phyloP scores from a whole-genome alignment of 1,139 yeast genomes.

The Blastobotrys proliferans region DNA sequence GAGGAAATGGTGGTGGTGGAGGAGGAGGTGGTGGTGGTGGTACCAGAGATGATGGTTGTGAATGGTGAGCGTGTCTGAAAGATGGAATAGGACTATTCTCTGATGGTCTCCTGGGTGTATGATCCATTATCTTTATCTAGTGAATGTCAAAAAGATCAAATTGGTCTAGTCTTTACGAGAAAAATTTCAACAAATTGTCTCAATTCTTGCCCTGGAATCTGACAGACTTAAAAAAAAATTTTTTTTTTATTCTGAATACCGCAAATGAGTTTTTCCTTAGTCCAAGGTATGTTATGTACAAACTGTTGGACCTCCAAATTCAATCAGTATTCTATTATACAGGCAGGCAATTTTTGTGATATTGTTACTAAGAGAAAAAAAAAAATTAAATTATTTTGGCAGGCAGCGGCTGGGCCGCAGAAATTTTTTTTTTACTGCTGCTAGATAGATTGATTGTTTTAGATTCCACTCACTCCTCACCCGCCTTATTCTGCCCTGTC shows the following conservation, averaged over 20 bases:
- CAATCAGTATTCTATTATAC: not conserved
- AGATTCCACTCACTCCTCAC: no score
- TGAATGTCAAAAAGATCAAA: constrained; percentile 1
- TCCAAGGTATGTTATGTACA: not conserved
- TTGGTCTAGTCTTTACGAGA: not conserved
- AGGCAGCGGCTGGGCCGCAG: no score
- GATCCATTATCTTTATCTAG: not conserved
- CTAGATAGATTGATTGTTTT: no score
- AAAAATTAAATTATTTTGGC: no score
- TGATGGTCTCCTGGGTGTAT: constrained; percentile 5
- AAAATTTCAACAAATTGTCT: no score
- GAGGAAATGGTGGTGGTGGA: not conserved
- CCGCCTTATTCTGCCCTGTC: no score
- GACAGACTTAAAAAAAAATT: not conserved
- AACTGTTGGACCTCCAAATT: constrained; percentile 5
- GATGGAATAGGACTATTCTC: constrained; percentile 3
- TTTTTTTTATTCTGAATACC: not conserved
- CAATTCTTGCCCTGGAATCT: not conserved
- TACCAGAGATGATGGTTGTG: not conserved
- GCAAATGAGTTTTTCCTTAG: constrained; percentile 6
- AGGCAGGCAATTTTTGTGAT: not conserved
- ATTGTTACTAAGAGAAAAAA: not conserved
- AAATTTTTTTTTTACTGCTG: no score
- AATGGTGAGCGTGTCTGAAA: not conserved
- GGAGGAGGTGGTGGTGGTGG: not conserved